Percentiles rank a stretch among this genome's conserved stretches.
These are phyloP conservation scores for Camelina sativa DNA, from an alignment of 345 rosid species.

Conservation along the genomic window DNA sequence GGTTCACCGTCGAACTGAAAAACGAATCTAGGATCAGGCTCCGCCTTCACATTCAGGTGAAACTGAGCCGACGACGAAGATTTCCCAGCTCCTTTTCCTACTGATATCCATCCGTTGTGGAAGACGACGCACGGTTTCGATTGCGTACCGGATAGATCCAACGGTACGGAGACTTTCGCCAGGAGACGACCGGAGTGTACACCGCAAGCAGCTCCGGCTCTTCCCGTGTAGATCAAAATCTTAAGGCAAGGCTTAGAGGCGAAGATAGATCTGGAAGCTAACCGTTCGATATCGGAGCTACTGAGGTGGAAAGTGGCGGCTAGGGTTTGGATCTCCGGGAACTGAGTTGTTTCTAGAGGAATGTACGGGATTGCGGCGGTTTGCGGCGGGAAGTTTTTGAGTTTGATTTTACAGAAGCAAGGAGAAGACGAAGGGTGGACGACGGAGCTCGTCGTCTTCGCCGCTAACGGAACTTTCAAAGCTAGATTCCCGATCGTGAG, in stretches of 20 bases:
- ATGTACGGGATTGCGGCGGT: constrained; percentile 71
- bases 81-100: constrained; percentile 65
- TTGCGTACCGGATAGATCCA: constrained; percentile 71
- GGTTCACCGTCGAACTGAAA: constrained; percentile 97
- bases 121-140: constrained; percentile 62
- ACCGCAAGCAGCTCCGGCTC: constrained; percentile 74
- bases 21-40: constrained; percentile 94
- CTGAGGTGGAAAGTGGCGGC: constrained; percentile 85
- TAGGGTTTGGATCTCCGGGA: constrained; percentile 50
- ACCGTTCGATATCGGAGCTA: constrained; percentile 60
- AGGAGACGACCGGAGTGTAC: constrained; percentile 69
- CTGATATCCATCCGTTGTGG: constrained; percentile 74
- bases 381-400: constrained; percentile 65
- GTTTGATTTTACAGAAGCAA: constrained; percentile 80
- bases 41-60: constrained; percentile 77
- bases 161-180: constrained; percentile 73
- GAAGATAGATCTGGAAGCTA: constrained; percentile 67
- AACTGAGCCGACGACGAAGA: constrained; percentile 63
- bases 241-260: constrained; percentile 57
- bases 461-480: constrained; percentile 66
- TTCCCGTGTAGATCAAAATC: constrained; percentile 73
- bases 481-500: constrained; percentile 74
- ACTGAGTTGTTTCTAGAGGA: constrained; percentile 49
- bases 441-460: constrained; percentile 72
- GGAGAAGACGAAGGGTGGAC: constrained; percentile 84